Evolutionary conservation across 2,329 filamentous ascomycete species (phyloP), one percentile per base, ranked within the genome.

Genomic region (Xylaria sp.): DNA sequence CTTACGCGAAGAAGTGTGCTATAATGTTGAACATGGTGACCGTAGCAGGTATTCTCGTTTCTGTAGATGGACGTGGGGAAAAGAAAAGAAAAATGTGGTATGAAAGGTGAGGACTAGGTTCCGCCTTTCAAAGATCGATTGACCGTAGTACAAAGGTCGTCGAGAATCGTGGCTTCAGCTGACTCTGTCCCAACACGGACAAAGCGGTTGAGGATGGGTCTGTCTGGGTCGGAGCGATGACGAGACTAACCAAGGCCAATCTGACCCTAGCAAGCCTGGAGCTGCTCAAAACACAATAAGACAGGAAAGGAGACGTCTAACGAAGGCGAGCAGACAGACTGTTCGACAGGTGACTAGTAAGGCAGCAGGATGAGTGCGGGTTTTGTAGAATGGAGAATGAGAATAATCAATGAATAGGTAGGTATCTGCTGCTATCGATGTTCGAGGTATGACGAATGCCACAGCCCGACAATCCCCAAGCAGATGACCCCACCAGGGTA

Each of bases 1-100:
- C 71, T 65, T 66, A 73, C 71, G 71, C 65, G 42, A 73, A 69
- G 64, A 72, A 72, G 53, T 73, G 64, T 57, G 71, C 71, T 65
- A 73, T 61, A 5, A 73, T 71, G 59, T 70, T 70, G 56, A 73
- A 73, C 71, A 73, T 73, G 65, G 47, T 60, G 17, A 36, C 34
- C 6, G 34, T 36, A 36, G 27, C 47, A 27, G 53, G 27, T 61
- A 7, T 36, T 42, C 12, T 63, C 21, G 63, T 53, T 36, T 6
- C 54, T 14, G 32, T 42, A 45, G 27, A 34, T 47, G 11, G 14
- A 34, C n/a, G 54, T 45, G 27, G 6, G 9, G 51, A 9, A 47
- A n/a, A 6, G 9, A 51, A 9, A 47, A n/a, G 17, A 47, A 1
- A 19, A 36, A 19, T 42, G n/a, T n/a, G 17, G 14, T 8, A 19